Evolutionary conservation across 345 rosid genomes (phyloP).

Genomic region (Euphorbia lathyris): DNA sequence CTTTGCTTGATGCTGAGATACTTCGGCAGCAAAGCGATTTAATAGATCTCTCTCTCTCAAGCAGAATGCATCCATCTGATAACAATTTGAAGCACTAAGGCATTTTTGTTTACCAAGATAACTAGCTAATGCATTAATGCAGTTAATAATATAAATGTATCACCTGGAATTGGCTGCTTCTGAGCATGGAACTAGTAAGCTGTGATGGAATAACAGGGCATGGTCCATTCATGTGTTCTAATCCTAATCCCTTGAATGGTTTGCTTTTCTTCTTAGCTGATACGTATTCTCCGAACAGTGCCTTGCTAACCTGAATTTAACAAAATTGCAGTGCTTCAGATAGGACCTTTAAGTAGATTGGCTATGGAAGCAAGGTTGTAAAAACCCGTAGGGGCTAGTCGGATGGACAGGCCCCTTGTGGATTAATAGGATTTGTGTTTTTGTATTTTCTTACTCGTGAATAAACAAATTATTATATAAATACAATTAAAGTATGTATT

Average conservation of each 20-base stretch:
- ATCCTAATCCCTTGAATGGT: conserved; percentile 65
- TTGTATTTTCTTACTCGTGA: no score
- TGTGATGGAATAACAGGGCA: conserved; percentile 60
- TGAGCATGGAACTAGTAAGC: conserved; percentile 63
- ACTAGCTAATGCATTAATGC: not conserved
- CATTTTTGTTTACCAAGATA: conserved; percentile 1
- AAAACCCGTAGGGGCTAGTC: no score
- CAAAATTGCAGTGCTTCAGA: conserved; percentile 9
- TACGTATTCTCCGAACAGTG: conserved; percentile 73
- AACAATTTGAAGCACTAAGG: conserved; percentile 5
- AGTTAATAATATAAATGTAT: conserved; percentile 2
- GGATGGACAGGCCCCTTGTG: no score
- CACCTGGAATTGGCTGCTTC: conserved; percentile 75
- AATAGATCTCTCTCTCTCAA: conserved; percentile 87
- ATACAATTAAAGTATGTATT: no score
- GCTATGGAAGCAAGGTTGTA: no score
- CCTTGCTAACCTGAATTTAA: conserved; percentile 74
- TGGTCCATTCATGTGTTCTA: conserved; percentile 82
- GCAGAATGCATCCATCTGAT: conserved; percentile 62
- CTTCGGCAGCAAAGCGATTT: conserved; percentile 56
- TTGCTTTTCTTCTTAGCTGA: conserved; percentile 61
- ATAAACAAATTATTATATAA: no score
- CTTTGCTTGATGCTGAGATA: conserved; percentile 52
- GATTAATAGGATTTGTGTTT: no score
- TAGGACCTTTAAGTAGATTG: not conserved